phyloP scores from a whole-genome alignment of 1,284 basidiomycete species.

The Baeospora myosura region DNA sequence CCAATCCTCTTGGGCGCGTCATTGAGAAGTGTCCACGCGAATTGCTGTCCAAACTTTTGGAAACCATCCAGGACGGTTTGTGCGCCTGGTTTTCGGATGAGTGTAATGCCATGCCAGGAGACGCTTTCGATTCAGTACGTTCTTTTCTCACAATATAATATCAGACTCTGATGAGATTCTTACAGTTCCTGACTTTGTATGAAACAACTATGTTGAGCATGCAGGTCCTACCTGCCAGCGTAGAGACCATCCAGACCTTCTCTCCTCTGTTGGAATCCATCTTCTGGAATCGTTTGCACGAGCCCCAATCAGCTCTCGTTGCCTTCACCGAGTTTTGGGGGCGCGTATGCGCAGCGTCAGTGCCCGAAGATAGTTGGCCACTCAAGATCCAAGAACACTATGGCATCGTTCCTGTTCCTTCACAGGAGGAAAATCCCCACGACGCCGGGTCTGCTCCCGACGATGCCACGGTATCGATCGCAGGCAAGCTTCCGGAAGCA shows the following conservation, averaged over 20 bases:
- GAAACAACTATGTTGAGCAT: conserved; percentile 45
- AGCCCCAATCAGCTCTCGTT: conserved; percentile 30
- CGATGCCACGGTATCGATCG: neutral
- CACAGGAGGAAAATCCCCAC: neutral
- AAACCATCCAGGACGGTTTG: conserved; percentile 47
- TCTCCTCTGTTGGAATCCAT: conserved; percentile 44
- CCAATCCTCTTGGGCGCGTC: conserved; percentile 43
- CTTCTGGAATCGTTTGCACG: conserved; percentile 41
- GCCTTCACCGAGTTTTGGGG: conserved; percentile 58
- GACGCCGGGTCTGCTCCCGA: neutral
- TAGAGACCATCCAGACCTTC: conserved; percentile 35
- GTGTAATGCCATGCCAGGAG: conserved; percentile 35
- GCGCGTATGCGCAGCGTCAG: conserved; percentile 30
- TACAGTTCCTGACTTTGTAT: conserved; percentile 51
- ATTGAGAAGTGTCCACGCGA: conserved; percentile 48
- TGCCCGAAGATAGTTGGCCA: conserved; percentile 46
- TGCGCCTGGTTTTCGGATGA: conserved; percentile 59
- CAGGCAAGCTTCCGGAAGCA: no score
- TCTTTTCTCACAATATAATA: conserved; percentile 4
- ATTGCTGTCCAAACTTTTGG: conserved; percentile 37
- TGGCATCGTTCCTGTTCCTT: neutral
- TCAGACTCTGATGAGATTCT: conserved; percentile 6
- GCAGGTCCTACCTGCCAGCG: conserved; percentile 32
- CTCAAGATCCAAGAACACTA: conserved; percentile 27
- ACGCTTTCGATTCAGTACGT: conserved; percentile 53